Evolutionary conservation across 495 filamentous ascomycete species (phyloP).

Genomic region (Podospora australis): DNA sequence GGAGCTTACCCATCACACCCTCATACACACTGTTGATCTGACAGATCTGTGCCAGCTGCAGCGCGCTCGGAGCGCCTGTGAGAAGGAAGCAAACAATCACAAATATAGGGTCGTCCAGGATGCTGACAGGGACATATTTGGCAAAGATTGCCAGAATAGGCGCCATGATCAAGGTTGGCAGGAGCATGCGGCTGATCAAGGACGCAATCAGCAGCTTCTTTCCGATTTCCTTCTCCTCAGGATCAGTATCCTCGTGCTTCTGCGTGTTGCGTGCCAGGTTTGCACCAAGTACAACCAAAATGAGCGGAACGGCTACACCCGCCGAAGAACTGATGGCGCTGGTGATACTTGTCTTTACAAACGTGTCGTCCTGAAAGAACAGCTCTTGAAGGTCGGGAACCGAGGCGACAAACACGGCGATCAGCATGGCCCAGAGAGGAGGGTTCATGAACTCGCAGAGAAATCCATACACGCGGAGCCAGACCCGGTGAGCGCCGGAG

Average conservation of each 20-base stretch:
- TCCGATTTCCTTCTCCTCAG: slow-evolving; percentile 59
- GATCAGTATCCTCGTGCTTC: slow-evolving; percentile 51
- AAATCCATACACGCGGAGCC: slow-evolving; percentile 53
- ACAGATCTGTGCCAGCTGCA: slow-evolving; percentile 96
- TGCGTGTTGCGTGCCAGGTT: slow-evolving; percentile 78
- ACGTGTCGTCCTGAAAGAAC: slow-evolving; percentile 86
- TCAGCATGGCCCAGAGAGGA: slow-evolving; percentile 93
- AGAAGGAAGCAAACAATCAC: slow-evolving; percentile 95
- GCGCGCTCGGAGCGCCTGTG: slow-evolving; percentile 85
- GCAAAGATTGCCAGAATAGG: slow-evolving; percentile 86
- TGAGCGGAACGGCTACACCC: slow-evolving; percentile 88
- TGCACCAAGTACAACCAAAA: slow-evolving; percentile 91
- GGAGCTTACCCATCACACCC: slow-evolving; percentile 80
- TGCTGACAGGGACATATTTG: slow-evolving; percentile 88
- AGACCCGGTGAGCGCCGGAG: slow-evolving; percentile 31
- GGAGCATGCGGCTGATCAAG: slow-evolving; percentile 81
- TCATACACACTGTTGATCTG: slow-evolving; percentile 97
- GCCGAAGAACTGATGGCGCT: slow-evolving; percentile 78
- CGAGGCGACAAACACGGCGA: slow-evolving; percentile 81
- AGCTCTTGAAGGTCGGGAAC: slow-evolving; percentile 74
- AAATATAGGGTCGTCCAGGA: slow-evolving; percentile 96
- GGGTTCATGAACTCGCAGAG: slow-evolving; percentile 96
- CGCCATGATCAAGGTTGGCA: slow-evolving; percentile 88
- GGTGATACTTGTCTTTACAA: slow-evolving; percentile 88
- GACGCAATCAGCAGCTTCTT: slow-evolving; percentile 78